Conservation (phyloP, 1,139 yeast species). For the Candida dubliniensis region DNA sequence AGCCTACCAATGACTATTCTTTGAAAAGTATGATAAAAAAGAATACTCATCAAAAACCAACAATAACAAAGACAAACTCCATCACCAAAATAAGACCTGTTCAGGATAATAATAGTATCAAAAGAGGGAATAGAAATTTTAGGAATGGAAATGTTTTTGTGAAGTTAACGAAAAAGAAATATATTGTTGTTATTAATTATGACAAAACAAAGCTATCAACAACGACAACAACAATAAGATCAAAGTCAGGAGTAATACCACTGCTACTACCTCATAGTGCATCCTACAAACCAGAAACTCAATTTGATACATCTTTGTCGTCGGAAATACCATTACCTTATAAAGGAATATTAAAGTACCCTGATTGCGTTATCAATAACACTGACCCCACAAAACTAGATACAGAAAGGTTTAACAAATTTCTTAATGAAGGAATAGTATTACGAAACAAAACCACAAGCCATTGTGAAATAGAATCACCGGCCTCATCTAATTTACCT, state of each 20-base stretch:
- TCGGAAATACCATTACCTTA: conserved; percentile 52
- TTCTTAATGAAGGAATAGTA: conserved; percentile 25
- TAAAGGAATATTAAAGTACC: conserved; percentile 59
- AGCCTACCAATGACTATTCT: conserved; percentile 17
- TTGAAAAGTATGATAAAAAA: conserved; percentile 16
- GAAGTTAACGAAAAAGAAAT: conserved; percentile 2
- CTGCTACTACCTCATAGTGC: not conserved
- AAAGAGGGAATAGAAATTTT: not conserved
- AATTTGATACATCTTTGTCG: not conserved
- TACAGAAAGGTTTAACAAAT: conserved; percentile 44
- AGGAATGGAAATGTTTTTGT: not conserved
- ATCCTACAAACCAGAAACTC: not conserved
- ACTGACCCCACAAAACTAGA: conserved; percentile 62
- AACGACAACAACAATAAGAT: not conserved
- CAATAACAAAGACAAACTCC: not conserved
- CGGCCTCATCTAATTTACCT: not conserved
- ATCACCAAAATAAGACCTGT: not conserved
- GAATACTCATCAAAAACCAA: conserved; percentile 4
- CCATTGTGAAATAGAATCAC: not conserved
- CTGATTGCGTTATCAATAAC: conserved; percentile 59
- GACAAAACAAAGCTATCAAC: not conserved
- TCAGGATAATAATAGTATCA: not conserved
- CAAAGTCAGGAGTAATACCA: not conserved
- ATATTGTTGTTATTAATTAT: conserved; percentile 8
- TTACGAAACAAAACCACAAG: conserved; percentile 15